These are phyloP conservation scores for Rhizophora apiculata DNA, from an alignment of 345 rosid genomes.

Conservation along the genomic window DNA sequence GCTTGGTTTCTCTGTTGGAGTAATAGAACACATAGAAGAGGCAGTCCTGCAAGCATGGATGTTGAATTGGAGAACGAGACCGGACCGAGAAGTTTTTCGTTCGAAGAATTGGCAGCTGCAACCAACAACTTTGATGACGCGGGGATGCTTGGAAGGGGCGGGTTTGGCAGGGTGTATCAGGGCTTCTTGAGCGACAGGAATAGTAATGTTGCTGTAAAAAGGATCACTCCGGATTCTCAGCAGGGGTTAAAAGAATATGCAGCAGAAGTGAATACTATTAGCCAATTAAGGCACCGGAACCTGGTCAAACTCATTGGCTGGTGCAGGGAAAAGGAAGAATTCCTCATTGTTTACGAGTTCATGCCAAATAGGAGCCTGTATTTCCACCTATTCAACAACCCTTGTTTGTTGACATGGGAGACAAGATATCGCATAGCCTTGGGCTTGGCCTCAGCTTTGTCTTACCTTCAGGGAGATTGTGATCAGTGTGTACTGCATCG, in stretches of 20 bases:
- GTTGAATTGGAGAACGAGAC: not conserved
- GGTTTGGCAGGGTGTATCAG: not conserved
- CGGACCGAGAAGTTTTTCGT: not conserved
- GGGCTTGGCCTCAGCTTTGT: constrained; percentile 14
- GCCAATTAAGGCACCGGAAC: constrained; percentile 5
- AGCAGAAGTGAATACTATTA: constrained; percentile 4
- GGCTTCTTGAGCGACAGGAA: not conserved
- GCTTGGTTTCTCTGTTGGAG: not conserved
- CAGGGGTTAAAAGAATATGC: constrained; percentile 5
- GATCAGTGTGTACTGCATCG: constrained; percentile 21
- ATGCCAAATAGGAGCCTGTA: not conserved
- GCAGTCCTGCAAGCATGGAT: not conserved
- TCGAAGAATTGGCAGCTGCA: not conserved
- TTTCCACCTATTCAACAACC: not conserved
- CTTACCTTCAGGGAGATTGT: not conserved
- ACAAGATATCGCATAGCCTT: constrained; percentile 11
- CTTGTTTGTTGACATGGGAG: constrained; percentile 23
- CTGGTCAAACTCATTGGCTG: constrained; percentile 9
- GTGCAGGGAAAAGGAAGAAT: constrained; percentile 2
- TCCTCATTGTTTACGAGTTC: not conserved
- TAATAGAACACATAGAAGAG: no score
- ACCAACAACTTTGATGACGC: not conserved
- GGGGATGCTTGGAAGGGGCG: not conserved
- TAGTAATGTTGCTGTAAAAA: constrained; percentile 3
- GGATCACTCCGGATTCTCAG: not conserved